Percentiles rank a stretch among this genome's conserved stretches.
phyloP scores from a whole-genome alignment of 225 moss, liverwort and hornwort genomes.

The Bryum argenteum region DNA sequence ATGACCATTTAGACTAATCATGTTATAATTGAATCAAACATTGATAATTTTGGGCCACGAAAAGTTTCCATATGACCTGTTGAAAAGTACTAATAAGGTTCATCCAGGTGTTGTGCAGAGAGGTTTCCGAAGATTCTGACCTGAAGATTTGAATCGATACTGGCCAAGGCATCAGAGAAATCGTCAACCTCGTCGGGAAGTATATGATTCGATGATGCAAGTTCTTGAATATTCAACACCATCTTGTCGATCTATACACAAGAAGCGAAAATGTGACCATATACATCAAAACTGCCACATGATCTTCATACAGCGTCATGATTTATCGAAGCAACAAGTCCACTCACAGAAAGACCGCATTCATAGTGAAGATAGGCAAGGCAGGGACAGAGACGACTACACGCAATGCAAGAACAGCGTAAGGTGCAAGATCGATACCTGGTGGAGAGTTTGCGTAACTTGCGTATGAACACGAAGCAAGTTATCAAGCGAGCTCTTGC shows the following conservation, averaged over 20 bases:
- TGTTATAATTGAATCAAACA: neutral
- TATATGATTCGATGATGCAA: slow-evolving; percentile 27
- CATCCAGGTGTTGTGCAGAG: too few species aligned
- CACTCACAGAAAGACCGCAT: neutral
- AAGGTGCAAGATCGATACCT: slow-evolving; percentile 22
- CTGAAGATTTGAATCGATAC: slow-evolving; percentile 40
- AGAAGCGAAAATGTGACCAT: slow-evolving; percentile 13
- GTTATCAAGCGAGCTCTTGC: slow-evolving; percentile 20
- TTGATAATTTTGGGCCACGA: neutral
- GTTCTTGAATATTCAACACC: slow-evolving; percentile 32
- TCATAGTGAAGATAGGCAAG: neutral
- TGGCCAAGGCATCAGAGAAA: slow-evolving; percentile 34
- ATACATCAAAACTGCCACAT: neutral
- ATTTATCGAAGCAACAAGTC: neutral
- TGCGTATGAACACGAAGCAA: slow-evolving; percentile 36
- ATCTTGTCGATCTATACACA: slow-evolving; percentile 32
- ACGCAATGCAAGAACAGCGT: slow-evolving; percentile 3
- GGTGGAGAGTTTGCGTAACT: slow-evolving; percentile 43
- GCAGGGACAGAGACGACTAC: neutral
- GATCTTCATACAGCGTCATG: too few species aligned
- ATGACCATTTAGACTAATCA: neutral
- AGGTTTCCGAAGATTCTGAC: slow-evolving; percentile 17
- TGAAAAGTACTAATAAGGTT: too few species aligned
- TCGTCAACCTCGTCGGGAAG: slow-evolving; percentile 28
- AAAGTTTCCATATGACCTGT: too few species aligned